A percentile compares a stretch with the other conserved stretches of the same genome.
Evolutionary conservation across 164 flowering plant species (phyloP).

Genomic region (Malania oleifera): DNA sequence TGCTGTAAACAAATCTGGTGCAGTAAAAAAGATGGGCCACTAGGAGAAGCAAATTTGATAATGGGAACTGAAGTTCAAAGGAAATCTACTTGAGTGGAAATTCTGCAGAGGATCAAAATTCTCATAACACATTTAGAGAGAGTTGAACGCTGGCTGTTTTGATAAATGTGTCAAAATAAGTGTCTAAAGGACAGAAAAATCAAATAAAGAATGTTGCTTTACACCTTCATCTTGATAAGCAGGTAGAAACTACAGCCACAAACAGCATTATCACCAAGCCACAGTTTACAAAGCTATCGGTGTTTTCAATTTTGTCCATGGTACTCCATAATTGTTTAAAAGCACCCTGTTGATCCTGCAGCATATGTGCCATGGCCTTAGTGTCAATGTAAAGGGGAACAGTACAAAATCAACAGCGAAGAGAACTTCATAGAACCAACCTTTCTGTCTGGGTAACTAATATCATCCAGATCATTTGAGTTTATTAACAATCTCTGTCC

Average conservation of each 20-base stretch:
- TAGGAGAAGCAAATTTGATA: too few species aligned
- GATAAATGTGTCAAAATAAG: too few species aligned
- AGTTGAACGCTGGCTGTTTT: too few species aligned
- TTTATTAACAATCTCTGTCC: constrained; percentile 24
- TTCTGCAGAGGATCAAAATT: too few species aligned
- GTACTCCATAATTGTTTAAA: constrained; percentile 15
- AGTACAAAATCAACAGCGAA: neutral
- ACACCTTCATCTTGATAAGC: constrained; percentile 36
- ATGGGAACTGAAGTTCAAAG: too few species aligned
- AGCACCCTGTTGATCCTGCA: constrained; percentile 29
- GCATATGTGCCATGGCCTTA: neutral
- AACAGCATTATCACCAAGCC: constrained; percentile 57
- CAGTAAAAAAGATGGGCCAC: too few species aligned
- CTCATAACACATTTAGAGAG: too few species aligned
- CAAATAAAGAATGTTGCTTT: neutral
- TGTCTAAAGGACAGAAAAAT: too few species aligned
- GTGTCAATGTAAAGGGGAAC: neutral
- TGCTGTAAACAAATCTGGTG: too few species aligned
- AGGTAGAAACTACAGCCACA: constrained; percentile 38
- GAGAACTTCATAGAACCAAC: constrained; percentile 19
- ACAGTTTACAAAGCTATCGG: constrained; percentile 48
- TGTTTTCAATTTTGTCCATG: constrained; percentile 30
- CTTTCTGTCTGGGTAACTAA: constrained; percentile 17
- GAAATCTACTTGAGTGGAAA: too few species aligned
- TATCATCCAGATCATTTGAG: constrained; percentile 22